Evolutionary conservation across 805 yeast genomes (phyloP).

Genomic region (Yarrowia deformans): DNA sequence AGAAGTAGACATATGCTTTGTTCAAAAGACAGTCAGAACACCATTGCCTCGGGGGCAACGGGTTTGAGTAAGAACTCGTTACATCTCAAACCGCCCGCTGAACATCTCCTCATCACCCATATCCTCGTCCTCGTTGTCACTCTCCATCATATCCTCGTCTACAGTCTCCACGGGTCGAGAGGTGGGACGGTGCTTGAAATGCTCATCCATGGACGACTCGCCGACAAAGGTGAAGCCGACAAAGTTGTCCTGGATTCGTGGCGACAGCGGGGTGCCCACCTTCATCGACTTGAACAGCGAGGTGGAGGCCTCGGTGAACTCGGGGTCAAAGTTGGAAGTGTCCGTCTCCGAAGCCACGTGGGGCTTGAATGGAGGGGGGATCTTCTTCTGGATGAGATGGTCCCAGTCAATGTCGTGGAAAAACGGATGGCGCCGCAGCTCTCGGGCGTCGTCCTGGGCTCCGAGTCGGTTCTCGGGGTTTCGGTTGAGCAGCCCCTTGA

Average conservation of each 20-base stretch:
- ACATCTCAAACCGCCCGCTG: conserved; percentile 39
- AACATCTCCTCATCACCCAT: conserved; percentile 40
- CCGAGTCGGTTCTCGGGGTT: conserved; percentile 96
- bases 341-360: conserved; percentile 90
- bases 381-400: conserved; percentile 72
- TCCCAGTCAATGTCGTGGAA: conserved; percentile 94
- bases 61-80: not conserved
- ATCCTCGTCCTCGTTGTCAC: conserved; percentile 41
- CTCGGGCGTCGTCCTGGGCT: conserved; percentile 89
- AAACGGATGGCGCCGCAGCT: conserved; percentile 89
- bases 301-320: conserved; percentile 91
- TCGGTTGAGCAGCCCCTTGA: conserved; percentile 91
- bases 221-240: conserved; percentile 97
- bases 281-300: conserved; percentile 67
- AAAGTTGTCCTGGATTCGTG: conserved; percentile 95
- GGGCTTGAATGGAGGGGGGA: conserved; percentile 97
- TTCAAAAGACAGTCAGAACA: not conserved
- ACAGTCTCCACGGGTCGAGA: conserved; percentile 35
- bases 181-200: conserved; percentile 53
- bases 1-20: not conserved
- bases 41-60: not conserved
- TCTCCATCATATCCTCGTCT: conserved; percentile 38
- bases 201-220: conserved; percentile 90
- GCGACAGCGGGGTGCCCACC: conserved; percentile 80
- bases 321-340: conserved; percentile 97